Percentiles rank a stretch among this genome's conserved stretches.
phyloP scores from a whole-genome alignment of 768 basidiomycete genomes.

The Tricholoma matsutake region DNA sequence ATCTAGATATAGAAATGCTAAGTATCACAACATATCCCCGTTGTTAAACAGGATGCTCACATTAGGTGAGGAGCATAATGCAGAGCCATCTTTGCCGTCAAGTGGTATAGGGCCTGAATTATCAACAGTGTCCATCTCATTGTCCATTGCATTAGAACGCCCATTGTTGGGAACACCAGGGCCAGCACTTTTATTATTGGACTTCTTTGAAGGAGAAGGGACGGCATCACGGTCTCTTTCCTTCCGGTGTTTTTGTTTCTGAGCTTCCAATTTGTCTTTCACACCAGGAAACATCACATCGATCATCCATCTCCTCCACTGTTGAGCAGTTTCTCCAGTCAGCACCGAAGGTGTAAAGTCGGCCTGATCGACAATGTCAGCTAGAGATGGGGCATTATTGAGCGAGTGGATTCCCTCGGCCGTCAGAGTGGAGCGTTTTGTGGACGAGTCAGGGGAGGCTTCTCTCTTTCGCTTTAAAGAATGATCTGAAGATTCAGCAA shows the following conservation, averaged over 20 bases:
- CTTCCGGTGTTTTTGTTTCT: conserved; percentile 8
- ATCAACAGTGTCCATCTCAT: not conserved
- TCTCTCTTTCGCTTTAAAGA: conserved; percentile 45
- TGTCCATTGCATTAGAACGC: not conserved
- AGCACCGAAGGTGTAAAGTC: conserved; percentile 35
- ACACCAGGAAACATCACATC: conserved; percentile 61
- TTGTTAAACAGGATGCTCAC: not conserved
- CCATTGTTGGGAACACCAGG: not conserved
- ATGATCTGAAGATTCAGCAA: conserved; percentile 10
- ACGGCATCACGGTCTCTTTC: not conserved
- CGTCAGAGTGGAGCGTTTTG: conserved; percentile 28
- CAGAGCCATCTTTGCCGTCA: not conserved
- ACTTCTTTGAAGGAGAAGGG: not conserved
- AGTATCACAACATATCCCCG: not conserved
- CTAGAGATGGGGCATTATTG: conserved; percentile 17
- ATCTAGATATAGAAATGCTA: conserved; percentile 9
- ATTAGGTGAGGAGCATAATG: not conserved
- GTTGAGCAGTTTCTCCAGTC: conserved; percentile 43
- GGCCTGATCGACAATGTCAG: conserved; percentile 16
- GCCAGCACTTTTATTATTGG: conserved; percentile 1
- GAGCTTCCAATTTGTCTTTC: conserved; percentile 13
- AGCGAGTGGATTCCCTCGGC: not conserved
- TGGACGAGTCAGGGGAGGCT: conserved; percentile 32
- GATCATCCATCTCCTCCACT: conserved; percentile 53
- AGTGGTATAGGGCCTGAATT: too few relatives aligned